Evolutionary conservation across 139 green algal genomes (phyloP), one percentile per base, ranked within the genome.

Genomic region (Closterium sp.): DNA sequence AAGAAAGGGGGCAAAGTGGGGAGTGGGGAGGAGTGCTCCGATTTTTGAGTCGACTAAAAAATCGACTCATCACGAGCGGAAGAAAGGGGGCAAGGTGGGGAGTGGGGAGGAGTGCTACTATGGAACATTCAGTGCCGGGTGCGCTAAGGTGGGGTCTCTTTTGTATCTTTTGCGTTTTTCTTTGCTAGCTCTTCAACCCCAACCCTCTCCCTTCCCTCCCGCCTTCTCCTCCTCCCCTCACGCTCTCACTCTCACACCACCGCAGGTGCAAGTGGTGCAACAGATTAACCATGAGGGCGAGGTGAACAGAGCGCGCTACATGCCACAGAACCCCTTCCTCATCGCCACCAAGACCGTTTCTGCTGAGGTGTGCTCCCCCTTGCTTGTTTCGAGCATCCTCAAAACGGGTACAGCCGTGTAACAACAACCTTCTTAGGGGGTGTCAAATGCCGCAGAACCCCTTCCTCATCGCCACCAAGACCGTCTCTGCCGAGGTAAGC

Each of bases 231-330:
- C 28, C 28, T 32, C 17, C n/a, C 24, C 0, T 21, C 28, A 89
- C n/a, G 22, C 31, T 13, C 29, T 45, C 89, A 91, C 29, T 17
- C 31, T 45, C 31, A 9, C 28, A 45, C 29, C 10, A 7, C 42
- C 42, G 42, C 62, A 79, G 62, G 62, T 79, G 62, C 62, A 97
- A 91, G 97, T 99, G 30, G 95, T 98, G 29, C 98, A 99, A 95
- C 97, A 98, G 91, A 99, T 99, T 91, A 99, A 99, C 93, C 98
- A 99, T 94, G 97, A 99, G 62, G 98, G 98, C 1, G 98, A 99
- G 95, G 98, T 99, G 34, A 99, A 99, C 95, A 95, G 98, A 3
- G 98, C 98, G 45, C 94, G 98, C 29, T 95, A 96, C 92, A 95
- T 95, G 91, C 95, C 95, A n/a, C 95, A 96, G 42, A 95, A 95